Percentiles rank a stretch among this genome's conserved stretches.
Evolutionary conservation across 2,329 filamentous ascomycete genomes (phyloP).

Genomic region (Emergomyces orientalis): DNA sequence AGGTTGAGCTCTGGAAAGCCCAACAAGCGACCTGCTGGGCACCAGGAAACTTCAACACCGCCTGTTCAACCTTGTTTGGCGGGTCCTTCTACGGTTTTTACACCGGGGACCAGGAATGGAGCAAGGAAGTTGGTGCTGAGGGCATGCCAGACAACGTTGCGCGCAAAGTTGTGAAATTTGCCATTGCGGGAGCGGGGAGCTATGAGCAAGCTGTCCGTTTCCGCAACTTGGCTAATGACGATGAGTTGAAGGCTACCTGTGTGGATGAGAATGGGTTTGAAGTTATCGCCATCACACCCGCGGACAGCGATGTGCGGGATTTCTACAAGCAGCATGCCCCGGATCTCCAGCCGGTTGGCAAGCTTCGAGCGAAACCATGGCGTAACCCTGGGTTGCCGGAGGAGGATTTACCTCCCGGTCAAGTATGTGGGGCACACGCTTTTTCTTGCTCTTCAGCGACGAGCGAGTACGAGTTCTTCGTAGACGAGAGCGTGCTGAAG

Average conservation of each 20-base stretch:
- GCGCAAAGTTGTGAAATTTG: conserved; percentile 42
- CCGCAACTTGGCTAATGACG: conserved; percentile 25
- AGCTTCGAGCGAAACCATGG: conserved; percentile 45
- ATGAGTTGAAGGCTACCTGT: conserved; percentile 34
- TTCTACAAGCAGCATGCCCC: conserved; percentile 41
- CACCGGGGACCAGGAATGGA: conserved; percentile 36
- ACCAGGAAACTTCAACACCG: conserved; percentile 73
- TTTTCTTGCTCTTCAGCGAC: neutral
- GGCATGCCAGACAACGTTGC: conserved; percentile 42
- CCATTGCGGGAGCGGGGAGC: conserved; percentile 39
- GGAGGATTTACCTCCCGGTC: conserved; percentile 31
- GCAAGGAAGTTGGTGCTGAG: conserved; percentile 18
- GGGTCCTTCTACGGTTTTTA: conserved; percentile 41
- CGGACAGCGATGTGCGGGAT: conserved; percentile 36
- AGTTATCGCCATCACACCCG: conserved; percentile 44
- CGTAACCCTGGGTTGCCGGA: conserved; percentile 33
- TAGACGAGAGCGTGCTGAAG: conserved; percentile 54
- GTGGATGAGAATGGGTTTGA: conserved; percentile 52
- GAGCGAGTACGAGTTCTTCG: conserved; percentile 47
- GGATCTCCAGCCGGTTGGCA: conserved; percentile 45
- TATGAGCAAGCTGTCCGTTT: conserved; percentile 33
- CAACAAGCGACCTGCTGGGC: conserved; percentile 45
- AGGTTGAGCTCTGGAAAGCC: conserved; percentile 56
- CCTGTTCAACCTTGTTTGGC: conserved; percentile 59
- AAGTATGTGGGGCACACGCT: conserved; percentile 22